Conservation (phyloP, 2,329 filamentous ascomycete species). For the Escovopsis sp. region DNA sequence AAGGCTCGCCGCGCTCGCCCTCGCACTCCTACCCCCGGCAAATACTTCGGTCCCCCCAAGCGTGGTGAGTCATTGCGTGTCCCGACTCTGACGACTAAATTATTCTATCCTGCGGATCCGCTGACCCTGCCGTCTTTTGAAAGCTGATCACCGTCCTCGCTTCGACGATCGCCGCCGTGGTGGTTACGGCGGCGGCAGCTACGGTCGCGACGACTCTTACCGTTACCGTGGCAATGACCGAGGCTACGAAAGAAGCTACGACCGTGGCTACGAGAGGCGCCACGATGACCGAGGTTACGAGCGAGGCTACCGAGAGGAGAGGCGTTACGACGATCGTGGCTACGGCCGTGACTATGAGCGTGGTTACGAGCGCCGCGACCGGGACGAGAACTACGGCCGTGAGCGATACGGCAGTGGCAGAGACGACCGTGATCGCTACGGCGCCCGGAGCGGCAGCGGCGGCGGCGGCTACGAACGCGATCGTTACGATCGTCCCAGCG, state of each 20-base stretch:
- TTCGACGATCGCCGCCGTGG: slow-evolving; percentile 52
- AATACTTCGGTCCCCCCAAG: slow-evolving; percentile 98
- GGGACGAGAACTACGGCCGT: slow-evolving; percentile 25
- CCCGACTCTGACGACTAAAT: slow-evolving; percentile 2
- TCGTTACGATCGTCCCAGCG: slow-evolving; percentile 32
- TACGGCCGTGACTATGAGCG: slow-evolving; percentile 41
- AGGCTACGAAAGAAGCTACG: slow-evolving; percentile 32
- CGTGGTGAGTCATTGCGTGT: slow-evolving; percentile 50
- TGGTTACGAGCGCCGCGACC: slow-evolving; percentile 36
- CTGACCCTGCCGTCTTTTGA: slow-evolving; percentile 8
- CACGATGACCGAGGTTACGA: slow-evolving; percentile 29
- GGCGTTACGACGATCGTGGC: slow-evolving; percentile 31
- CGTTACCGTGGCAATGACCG: slow-evolving; percentile 34
- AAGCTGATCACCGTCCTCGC: slow-evolving; percentile 23
- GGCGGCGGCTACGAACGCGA: slow-evolving; percentile 32
- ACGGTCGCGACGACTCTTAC: slow-evolving; percentile 42
- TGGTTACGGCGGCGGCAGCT: slow-evolving; percentile 36
- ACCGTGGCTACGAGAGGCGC: slow-evolving; percentile 29
- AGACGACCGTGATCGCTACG: slow-evolving; percentile 31
- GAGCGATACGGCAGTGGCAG: slow-evolving; percentile 27
- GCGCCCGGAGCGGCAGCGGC: slow-evolving; percentile 20
- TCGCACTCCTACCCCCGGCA: slow-evolving; percentile 91
- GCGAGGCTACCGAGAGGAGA: slow-evolving; percentile 34
- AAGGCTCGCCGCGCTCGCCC: slow-evolving; percentile 93
- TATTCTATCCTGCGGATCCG: slow-evolving; percentile 9